Base-by-base conservation (phyloP, 1,284 basidiomycete species). In the Mycena sp. region DNA sequence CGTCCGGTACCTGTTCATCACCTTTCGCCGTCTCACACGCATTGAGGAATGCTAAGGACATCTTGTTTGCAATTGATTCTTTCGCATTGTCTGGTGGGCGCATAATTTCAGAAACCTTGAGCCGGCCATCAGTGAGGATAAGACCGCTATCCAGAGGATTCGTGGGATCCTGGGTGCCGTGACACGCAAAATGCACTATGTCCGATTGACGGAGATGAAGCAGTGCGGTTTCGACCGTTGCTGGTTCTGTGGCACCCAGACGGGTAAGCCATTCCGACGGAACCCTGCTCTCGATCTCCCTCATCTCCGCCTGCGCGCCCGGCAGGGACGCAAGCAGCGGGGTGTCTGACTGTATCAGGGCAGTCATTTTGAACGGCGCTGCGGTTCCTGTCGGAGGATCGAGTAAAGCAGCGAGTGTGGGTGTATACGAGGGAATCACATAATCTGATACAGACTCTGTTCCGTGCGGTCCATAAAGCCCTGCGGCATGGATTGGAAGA, bases 401-500 rank as follows among this genome's bases (percentile, higher is more conserved):
- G 29, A 46, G 41, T 5, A 38, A 45, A 7, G 44, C 52, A 25
- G 37, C 28, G 3, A 71, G 44, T n/a, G 69, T 71, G 12, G 70
- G 71, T 2, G 55, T 66, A 57, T 71, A 72, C 1, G 71, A 72
- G 10, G 71, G 70, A 12, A 71, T 60, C 11, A 58, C 69, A 51
- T 67, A 70, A 40, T 71, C 65, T 4, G 50, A 59, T 4, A 65
- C 52, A 21, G 38, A 56, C 3, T 62, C 58, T 9, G 41, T 16
- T 5, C 25, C 25, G 6, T 16, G 26, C 17, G 26, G 9, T 6
- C 25, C 44, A 53, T 69, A 70, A 6, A 61, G 48, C 19, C 69
- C 71, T 17, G 71, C 70, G 0, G 72, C 70, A 54, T 72, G 71
- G 14, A 72, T 55, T 19, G 71, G 70, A 7, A 71, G 58, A 48